Conservation (phyloP, 2,329 filamentous ascomycete species). For the Ceratocystis destructans region DNA sequence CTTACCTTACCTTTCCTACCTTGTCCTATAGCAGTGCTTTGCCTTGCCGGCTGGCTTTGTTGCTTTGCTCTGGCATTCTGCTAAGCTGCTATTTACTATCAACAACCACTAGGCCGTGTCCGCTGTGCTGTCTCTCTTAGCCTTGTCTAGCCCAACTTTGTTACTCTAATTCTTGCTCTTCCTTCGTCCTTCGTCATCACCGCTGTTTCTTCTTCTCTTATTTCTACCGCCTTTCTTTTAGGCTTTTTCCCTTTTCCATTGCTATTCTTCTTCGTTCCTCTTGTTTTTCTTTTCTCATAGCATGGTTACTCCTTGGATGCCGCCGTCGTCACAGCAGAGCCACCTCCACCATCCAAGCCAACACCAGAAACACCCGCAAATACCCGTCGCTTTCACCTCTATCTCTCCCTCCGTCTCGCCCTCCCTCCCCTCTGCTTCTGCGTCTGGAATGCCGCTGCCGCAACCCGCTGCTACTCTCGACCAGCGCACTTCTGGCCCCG, state of each 20-base stretch:
- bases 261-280: slow-evolving; percentile 20
- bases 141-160: too few relatives aligned
- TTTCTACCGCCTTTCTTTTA: slow-evolving; percentile 17
- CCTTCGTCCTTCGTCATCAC: background rate
- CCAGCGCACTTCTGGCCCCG: slow-evolving; percentile 3
- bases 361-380: slow-evolving; percentile 22
- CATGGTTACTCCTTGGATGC: too few relatives aligned
- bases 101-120: too few relatives aligned
- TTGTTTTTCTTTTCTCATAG: slow-evolving; percentile 19
- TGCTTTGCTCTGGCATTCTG: too few relatives aligned
- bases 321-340: background rate
- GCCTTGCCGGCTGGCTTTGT: too few relatives aligned
- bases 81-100: too few relatives aligned
- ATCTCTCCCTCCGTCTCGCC: background rate
- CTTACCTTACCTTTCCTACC: too few relatives aligned
- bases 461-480: background rate
- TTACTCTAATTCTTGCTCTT: too few relatives aligned
- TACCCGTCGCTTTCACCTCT: background rate
- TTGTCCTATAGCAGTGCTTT: too few relatives aligned
- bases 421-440: background rate
- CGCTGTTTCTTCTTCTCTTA: slow-evolving; percentile 5
- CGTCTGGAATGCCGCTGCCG: background rate
- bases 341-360: slow-evolving; percentile 23
- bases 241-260: slow-evolving; percentile 3
- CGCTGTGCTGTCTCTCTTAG: background rate